Conservation (phyloP, 169 alveolate genomes). For the Plasmodium coatneyi region DNA sequence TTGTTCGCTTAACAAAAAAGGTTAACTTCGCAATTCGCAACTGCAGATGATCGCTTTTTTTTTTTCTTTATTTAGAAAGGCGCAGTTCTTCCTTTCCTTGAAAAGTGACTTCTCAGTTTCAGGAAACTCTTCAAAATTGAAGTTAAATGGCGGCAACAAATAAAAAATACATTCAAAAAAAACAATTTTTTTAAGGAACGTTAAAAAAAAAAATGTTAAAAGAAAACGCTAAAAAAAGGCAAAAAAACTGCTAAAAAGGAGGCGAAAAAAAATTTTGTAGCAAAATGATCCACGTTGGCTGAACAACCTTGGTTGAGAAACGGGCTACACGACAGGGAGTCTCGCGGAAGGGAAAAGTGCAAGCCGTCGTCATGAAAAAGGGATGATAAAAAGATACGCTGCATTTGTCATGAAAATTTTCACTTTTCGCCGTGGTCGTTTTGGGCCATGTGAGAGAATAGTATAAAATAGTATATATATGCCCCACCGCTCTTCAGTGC, state of each 20-base stretch:
- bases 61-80: neutral
- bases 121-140: neutral
- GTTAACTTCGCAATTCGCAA: neutral
- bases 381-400: neutral
- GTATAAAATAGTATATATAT: too few species aligned
- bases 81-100: neutral
- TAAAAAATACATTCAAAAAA: neutral
- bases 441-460: neutral
- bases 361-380: neutral
- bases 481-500: neutral
- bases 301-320: too few species aligned
- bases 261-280: constrained; percentile 2
- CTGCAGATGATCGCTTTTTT: neutral
- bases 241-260: neutral
- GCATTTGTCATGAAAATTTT: neutral
- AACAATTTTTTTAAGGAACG: neutral
- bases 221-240: neutral
- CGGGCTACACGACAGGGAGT: neutral
- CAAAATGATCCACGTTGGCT: neutral
- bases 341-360: neutral
- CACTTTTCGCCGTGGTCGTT: neutral
- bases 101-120: neutral
- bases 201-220: neutral
- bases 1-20: neutral
- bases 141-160: neutral